Evolutionary conservation across 1,284 basidiomycete species (phyloP).

Genomic region (Pseudozyma sp.): DNA sequence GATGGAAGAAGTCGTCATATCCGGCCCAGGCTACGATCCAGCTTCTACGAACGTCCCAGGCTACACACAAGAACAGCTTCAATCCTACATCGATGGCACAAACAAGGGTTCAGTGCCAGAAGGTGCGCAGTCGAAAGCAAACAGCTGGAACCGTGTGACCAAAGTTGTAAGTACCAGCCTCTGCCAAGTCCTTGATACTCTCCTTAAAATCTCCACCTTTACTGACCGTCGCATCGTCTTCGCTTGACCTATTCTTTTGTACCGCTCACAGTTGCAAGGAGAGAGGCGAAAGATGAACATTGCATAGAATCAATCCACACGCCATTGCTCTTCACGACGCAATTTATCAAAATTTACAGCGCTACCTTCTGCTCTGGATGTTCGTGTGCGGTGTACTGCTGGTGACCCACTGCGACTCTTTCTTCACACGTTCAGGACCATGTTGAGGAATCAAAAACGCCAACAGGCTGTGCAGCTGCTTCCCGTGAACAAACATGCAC

Average conservation of each 20-base stretch:
- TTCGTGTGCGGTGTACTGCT: no score
- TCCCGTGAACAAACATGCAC: no score
- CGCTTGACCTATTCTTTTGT: background rate
- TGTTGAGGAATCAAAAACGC: no score
- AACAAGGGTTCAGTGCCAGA: constrained; percentile 30
- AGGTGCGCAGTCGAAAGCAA: constrained; percentile 56
- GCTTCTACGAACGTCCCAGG: constrained; percentile 60
- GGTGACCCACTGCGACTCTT: no score
- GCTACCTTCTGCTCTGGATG: no score
- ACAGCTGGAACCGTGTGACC: constrained; percentile 60
- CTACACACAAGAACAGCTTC: constrained; percentile 50
- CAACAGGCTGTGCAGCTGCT: no score
- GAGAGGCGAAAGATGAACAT: constrained; percentile 55
- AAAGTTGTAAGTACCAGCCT: constrained; percentile 57
- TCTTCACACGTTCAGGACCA: no score
- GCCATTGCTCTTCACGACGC: no score
- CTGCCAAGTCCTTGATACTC: background rate
- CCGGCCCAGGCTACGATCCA: constrained; percentile 56
- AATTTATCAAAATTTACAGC: no score
- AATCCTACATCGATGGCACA: constrained; percentile 48
- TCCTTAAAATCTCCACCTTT: background rate
- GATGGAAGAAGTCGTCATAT: constrained; percentile 67
- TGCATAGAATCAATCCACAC: constrained; percentile 3
- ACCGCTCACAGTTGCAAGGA: constrained; percentile 47
- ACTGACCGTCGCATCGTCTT: background rate